Base-by-base conservation (phyloP, 805 yeast genomes). In the Candida orba region DNA sequence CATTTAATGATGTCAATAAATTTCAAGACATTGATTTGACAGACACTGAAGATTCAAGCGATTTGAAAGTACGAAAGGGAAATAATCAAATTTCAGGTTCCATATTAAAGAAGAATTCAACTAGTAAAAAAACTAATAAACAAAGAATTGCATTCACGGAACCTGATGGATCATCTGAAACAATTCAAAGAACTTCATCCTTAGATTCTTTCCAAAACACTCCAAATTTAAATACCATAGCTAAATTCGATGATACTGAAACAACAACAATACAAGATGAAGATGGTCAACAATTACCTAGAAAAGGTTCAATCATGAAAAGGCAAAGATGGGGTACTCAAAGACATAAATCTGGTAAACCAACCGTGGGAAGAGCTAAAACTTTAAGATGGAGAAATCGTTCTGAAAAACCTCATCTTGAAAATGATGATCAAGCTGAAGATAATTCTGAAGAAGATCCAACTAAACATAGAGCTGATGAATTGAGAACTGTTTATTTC, bases 291-390 rank as follows among this genome's bases (percentile, higher is more conserved):
- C 44, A 45, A 33, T 37, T 53, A 4, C 51, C 53, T 22, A 54
- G 78, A 36, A 62, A 67, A 30, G 72, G 67, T 14, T 69, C 84
- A 0, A 66, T 72, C 4, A 83, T 84, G 78, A 79, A 82, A 52
- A 73, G 95, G 55, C 76, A 81, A 52, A 73, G 96, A 64, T 87
- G 95, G 95, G 96, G 96, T 46, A 90, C 97, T 4, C 87, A 84
- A 51, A 73, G 95, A 52, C 76, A 79, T 55, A 77, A 78, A 46
- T 73, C 78, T 48, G 95, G 95, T 8, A 71, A 73, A 38, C 90
- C 93, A 20, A 62, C 64, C 37, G 65, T 76, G 13, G 72, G 73
- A 8, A 67, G 90, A 51, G 73, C 80, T 15, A 81, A 71, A 55
- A 81, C 91, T 0, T 59, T 84, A 36, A 71, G 72, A 54, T 71